Evolutionary conservation across 768 basidiomycete genomes (phyloP).

Genomic region (Termitomyces sp.): DNA sequence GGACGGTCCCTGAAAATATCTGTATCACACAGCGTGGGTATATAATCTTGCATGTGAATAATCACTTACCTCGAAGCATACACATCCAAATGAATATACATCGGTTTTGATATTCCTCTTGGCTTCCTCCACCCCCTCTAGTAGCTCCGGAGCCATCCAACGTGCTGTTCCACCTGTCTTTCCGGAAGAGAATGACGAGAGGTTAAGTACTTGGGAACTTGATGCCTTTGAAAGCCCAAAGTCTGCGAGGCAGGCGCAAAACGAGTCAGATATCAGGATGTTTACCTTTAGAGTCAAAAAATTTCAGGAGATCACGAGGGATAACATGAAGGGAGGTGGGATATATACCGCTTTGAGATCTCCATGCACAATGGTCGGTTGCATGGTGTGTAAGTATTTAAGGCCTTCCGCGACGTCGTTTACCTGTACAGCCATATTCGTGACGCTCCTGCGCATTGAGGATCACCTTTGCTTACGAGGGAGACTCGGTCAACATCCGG

Average conservation of each 20-base stretch:
- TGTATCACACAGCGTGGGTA: background rate
- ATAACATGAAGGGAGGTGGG: too few relatives aligned
- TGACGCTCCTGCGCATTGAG: too few relatives aligned
- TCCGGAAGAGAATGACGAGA: background rate
- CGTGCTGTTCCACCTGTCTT: background rate
- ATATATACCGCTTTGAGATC: too few relatives aligned
- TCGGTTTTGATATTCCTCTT: background rate
- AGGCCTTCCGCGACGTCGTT: too few relatives aligned
- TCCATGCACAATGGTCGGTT: too few relatives aligned
- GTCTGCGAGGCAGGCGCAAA: background rate
- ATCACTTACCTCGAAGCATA: background rate
- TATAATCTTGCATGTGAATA: background rate
- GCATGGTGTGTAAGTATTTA: too few relatives aligned
- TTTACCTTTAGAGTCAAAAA: background rate
- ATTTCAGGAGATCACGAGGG: too few relatives aligned
- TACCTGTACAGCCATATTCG: background rate
- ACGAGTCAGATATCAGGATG: background rate
- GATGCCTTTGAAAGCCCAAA: background rate
- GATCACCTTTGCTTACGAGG: background rate
- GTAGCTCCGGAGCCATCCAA: too few relatives aligned
- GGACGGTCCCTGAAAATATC: background rate
- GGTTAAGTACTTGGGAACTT: background rate
- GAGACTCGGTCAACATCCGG: background rate
- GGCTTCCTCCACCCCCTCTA: too few relatives aligned
- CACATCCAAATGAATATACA: background rate